A percentile compares a stretch with the other conserved stretches of the same genome.
These are phyloP conservation scores for Jacaranda mimosifolia DNA, from an alignment of 257 asterid species.

Conservation along the genomic window DNA sequence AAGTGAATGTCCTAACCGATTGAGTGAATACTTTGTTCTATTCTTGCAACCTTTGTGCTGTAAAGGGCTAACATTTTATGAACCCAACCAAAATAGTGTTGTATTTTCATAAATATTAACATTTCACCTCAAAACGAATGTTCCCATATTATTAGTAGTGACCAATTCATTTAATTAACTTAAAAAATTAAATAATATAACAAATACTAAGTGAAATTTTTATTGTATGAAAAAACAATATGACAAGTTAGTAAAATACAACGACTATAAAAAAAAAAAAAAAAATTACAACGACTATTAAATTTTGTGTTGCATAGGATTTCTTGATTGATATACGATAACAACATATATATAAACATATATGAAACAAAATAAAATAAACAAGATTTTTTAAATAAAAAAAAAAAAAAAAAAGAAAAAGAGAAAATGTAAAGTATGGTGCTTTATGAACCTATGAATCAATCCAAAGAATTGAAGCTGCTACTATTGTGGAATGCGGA, in stretches of 20 bases:
- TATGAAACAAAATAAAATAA: background rate
- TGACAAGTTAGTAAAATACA: background rate
- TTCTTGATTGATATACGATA: background rate
- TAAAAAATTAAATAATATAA: background rate
- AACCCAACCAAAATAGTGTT: too few relatives aligned
- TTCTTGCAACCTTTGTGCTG: slow-evolving; percentile 15
- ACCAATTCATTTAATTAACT: slow-evolving; percentile 1
- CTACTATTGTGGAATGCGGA: slow-evolving; percentile 40
- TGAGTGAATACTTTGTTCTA: background rate
- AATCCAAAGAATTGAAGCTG: slow-evolving; percentile 32
- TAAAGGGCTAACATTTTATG: background rate
- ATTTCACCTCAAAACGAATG: background rate
- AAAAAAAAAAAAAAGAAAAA: background rate
- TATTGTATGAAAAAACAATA: background rate
- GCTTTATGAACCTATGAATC: background rate
- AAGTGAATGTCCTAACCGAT: slow-evolving; percentile 28
- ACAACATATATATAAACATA: background rate
- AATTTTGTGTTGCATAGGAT: slow-evolving; percentile 33
- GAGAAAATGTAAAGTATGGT: background rate
- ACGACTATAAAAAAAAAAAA: background rate
- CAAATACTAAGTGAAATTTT: background rate
- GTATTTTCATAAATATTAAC: background rate
- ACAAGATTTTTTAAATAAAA: background rate
- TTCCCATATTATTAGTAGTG: background rate
- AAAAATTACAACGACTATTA: slow-evolving; percentile 11